Evolutionary conservation across 1,139 yeast genomes (phyloP), one percentile per base, ranked within the genome.

Genomic region (Wickerhamiella infanticola): DNA sequence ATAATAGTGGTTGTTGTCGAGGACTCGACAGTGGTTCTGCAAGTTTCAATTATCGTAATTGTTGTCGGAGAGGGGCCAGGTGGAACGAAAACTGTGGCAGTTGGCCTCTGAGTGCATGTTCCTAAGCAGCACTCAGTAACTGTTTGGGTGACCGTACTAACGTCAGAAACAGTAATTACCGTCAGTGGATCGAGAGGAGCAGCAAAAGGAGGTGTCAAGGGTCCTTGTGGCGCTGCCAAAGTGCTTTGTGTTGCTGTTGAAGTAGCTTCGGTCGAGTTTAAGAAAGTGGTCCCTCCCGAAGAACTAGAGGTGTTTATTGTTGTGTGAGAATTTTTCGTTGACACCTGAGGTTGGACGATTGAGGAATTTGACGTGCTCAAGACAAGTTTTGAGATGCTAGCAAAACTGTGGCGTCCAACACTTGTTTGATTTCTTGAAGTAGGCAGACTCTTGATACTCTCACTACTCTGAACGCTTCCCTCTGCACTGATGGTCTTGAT

Each of bases 261-360:
- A 18, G 18, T 18, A 18, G 18, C 18, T 18, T 18, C 24, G 11
- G 42, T 35, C 26, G 42, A 35, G 13, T 26, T 42, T 29, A 37
- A 40, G 41, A 39, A 24, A 42, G 50, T 31, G 8, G 43, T 43
- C 31, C 41, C 5, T 24, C 46, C 44, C 38, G 45, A 36, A 26
- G 50, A 43, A 35, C 42, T 43, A 43, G 51, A 40, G 41, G 37
- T 35, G 24, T 45, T 45, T 24, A 47, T 42, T 44, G 41, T 42
- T 41, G 45, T 18, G 18, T 18, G 18, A 35, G 50, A 31, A 37
- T 47, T 35, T 7, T 39, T 42, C 41, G 8, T 40, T 7, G 23
- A 29, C 7, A 7, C 18, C 37, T 23, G 23, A 24, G 40, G 29
- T 11, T 29, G 18, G 40, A 18, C 18, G 18, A 18, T 18, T 18